phyloP scores from a whole-genome alignment of 306 rosid genomes.

The Betula pendula region DNA sequence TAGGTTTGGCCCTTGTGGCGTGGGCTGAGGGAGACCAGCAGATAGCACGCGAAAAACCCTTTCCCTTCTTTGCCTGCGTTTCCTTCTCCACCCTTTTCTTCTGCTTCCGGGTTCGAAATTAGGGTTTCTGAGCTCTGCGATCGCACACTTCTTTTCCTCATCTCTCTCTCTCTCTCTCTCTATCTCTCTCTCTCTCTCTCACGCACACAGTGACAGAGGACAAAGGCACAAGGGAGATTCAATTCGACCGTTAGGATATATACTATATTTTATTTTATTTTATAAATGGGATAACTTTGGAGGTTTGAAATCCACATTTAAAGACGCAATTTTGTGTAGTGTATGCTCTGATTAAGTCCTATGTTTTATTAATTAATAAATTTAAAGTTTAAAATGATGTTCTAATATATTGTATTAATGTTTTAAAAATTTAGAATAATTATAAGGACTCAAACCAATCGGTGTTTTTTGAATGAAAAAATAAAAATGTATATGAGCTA shows the following conservation, averaged over 20 bases:
- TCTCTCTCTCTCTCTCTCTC: slow-evolving; percentile 29
- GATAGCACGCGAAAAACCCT: slow-evolving; percentile 84
- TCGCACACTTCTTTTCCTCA: slow-evolving; percentile 47
- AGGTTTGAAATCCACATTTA: neutral
- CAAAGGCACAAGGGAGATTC: neutral
- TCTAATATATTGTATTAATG: too few relatives aligned
- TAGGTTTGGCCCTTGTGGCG: slow-evolving; percentile 90
- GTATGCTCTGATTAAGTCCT: too few relatives aligned
- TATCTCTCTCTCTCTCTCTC: neutral
- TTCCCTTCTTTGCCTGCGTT: slow-evolving; percentile 19
- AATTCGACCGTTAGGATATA: slow-evolving; percentile 74
- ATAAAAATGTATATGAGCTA: too few relatives aligned
- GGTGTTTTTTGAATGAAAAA: too few relatives aligned
- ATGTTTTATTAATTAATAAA: too few relatives aligned
- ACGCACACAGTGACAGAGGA: neutral
- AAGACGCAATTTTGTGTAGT: too few relatives aligned
- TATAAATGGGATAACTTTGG: neutral
- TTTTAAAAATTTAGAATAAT: too few relatives aligned
- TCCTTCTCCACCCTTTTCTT: slow-evolving; percentile 30
- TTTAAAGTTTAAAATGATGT: too few relatives aligned
- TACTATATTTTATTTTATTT: neutral
- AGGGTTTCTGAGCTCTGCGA: slow-evolving; percentile 40
- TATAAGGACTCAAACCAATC: too few relatives aligned
- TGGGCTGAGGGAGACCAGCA: slow-evolving; percentile 72
- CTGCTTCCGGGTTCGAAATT: slow-evolving; percentile 12